Conservation (phyloP, 768 basidiomycete species). For the Pisolithus sp. region DNA sequence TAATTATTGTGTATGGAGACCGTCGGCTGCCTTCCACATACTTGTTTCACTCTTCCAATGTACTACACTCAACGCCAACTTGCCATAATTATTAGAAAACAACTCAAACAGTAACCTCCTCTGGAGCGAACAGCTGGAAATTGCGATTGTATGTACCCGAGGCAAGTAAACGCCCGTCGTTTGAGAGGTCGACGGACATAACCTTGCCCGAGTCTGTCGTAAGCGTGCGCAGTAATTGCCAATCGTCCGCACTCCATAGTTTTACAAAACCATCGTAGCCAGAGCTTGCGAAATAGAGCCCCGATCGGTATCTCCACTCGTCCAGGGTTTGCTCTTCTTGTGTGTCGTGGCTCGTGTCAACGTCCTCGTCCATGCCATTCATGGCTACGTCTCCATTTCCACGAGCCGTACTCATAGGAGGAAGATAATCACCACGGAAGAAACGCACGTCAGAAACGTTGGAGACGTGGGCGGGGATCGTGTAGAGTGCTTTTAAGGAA, state of each 20-base stretch:
- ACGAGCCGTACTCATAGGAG: conserved; percentile 36
- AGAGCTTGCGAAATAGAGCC: conserved; percentile 86
- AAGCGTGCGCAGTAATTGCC: conserved; percentile 84
- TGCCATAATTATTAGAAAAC: conserved; percentile 17
- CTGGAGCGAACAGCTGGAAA: conserved; percentile 88
- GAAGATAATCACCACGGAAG: conserved; percentile 61
- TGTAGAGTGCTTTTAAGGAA: conserved; percentile 85
- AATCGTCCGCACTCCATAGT: conserved; percentile 97
- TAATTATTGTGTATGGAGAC: conserved; percentile 22
- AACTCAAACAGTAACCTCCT: conserved; percentile 40
- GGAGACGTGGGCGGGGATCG: conserved; percentile 92
- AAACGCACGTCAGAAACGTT: conserved; percentile 95
- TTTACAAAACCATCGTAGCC: conserved; percentile 96
- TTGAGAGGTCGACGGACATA: conserved; percentile 92
- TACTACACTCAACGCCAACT: conserved; percentile 25
- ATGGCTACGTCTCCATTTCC: conserved; percentile 43
- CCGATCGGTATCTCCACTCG: conserved; percentile 78
- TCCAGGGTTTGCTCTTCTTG: conserved; percentile 28
- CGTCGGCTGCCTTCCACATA: neutral
- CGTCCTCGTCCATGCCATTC: conserved; percentile 34
- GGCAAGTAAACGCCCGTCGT: conserved; percentile 77
- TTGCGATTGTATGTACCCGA: conserved; percentile 91
- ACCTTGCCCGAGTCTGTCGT: conserved; percentile 97
- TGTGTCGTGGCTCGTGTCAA: conserved; percentile 25
- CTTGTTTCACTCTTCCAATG: conserved; percentile 21